A percentile compares a stretch with the other conserved stretches of the same genome.
These are phyloP conservation scores for Lodderomyces beijingensis DNA, from an alignment of 1,139 yeast genomes.

Conservation along the genomic window DNA sequence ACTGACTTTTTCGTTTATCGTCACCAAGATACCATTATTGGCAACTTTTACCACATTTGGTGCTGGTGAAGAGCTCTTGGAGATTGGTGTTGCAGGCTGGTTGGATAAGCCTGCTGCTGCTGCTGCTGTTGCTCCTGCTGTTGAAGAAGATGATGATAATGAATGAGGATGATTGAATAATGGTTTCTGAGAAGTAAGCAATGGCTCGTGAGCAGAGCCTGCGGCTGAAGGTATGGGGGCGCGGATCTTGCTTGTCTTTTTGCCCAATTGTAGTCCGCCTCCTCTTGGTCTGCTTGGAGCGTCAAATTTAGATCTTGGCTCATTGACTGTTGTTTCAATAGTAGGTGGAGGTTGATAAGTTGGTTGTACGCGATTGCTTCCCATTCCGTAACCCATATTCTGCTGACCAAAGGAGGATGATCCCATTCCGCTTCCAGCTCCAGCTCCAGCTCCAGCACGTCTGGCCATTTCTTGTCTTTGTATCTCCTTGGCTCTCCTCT, in stretches of 20 bases:
- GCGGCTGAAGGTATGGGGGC: conserved; percentile 8
- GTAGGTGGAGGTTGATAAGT: conserved; percentile 33
- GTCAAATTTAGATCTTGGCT: conserved; percentile 10
- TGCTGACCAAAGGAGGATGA: conserved; percentile 13
- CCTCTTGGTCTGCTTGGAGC: conserved; percentile 31
- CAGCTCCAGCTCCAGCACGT: conserved; percentile 9
- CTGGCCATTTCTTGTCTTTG: conserved; percentile 81
- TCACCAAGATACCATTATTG: conserved; percentile 76
- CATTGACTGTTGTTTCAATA: conserved; percentile 16
- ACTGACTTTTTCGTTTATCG: conserved; percentile 70
- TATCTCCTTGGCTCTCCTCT: conserved; percentile 91
- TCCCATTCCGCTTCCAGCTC: conserved; percentile 13
- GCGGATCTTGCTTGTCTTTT: conserved; percentile 33
- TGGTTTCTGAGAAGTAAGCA: conserved; percentile 34
- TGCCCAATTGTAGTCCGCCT: conserved; percentile 83
- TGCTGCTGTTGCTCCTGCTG: conserved; percentile 1
- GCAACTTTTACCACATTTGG: conserved; percentile 28
- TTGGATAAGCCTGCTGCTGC: conserved; percentile 1
- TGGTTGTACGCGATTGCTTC: conserved; percentile 20
- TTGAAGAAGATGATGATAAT: no score
- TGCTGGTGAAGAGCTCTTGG: conserved; percentile 24
- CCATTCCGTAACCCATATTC: neutral
- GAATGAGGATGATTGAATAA: conserved; percentile 26
- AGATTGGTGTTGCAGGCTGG: conserved; percentile 6
- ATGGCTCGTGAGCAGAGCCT: conserved; percentile 10